phyloP scores from a whole-genome alignment of 164 flowering plant genomes.

The Buxus sempervirens region DNA sequence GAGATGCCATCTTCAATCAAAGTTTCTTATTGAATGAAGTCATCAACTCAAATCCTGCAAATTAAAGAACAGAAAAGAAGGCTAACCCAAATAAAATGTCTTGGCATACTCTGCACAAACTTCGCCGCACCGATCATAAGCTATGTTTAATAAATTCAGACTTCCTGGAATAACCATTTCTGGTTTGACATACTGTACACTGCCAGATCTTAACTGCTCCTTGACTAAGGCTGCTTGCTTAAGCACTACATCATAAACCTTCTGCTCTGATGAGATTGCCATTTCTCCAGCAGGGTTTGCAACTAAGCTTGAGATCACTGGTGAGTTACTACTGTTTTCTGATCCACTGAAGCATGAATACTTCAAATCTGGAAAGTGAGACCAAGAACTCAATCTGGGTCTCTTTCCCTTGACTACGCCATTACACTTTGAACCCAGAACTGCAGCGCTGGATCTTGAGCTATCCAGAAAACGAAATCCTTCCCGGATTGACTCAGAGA shows the following conservation, averaged over 20 bases:
- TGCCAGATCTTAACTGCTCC: constrained; percentile 30
- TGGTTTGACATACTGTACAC: constrained; percentile 44
- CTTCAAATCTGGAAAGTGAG: constrained; percentile 27
- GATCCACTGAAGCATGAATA: constrained; percentile 27
- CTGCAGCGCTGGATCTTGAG: constrained; percentile 16
- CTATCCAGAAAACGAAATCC: constrained; percentile 23
- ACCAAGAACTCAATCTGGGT: constrained; percentile 25
- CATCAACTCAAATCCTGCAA: not conserved
- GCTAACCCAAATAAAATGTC: constrained; percentile 85
- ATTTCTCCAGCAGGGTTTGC: constrained; percentile 55
- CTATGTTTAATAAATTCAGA: constrained; percentile 55
- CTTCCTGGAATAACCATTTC: constrained; percentile 51
- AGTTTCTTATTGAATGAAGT: not conserved
- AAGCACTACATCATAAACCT: constrained; percentile 75
- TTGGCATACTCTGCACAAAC: constrained; percentile 95
- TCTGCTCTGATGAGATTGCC: constrained; percentile 55
- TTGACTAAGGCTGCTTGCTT: constrained; percentile 86
- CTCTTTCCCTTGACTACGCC: constrained; percentile 26
- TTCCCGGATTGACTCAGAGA: constrained; percentile 29
- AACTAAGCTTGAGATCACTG: constrained; percentile 42
- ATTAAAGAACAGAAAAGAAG: constrained; percentile 8
- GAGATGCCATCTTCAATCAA: not conserved
- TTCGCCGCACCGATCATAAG: constrained; percentile 87
- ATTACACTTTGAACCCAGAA: constrained; percentile 15
- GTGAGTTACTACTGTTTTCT: constrained; percentile 20